A percentile compares a stretch with the other conserved stretches of the same genome.
phyloP scores from a whole-genome alignment of 208 protist genomes.

The Vickermania ingenoplastis region DNA sequence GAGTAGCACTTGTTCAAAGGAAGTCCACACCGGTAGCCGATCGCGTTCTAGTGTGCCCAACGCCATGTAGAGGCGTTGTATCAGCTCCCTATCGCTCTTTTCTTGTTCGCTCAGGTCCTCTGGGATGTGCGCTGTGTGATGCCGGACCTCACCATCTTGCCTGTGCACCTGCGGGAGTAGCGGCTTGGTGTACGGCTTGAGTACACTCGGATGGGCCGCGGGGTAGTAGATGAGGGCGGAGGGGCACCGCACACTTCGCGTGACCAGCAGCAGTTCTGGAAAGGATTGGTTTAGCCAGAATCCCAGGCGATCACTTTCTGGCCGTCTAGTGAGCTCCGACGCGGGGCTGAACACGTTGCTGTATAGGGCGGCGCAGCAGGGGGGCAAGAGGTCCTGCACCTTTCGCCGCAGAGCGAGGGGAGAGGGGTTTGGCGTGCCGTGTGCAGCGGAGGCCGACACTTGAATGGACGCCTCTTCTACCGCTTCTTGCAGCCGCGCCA shows the following conservation, averaged over 20 bases:
- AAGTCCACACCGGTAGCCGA: not conserved
- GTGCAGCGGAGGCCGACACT: not conserved
- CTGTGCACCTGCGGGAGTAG: not conserved
- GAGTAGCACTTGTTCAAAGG: not conserved
- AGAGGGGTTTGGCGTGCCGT: slow-evolving; percentile 8
- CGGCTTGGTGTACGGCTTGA: not conserved
- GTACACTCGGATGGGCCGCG: not conserved
- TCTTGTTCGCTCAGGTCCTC: too few relatives aligned
- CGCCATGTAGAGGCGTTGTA: not conserved
- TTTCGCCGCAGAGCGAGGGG: slow-evolving; percentile 9
- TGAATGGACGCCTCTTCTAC: slow-evolving; percentile 8
- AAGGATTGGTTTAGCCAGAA: slow-evolving; percentile 8
- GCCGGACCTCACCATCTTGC: too few relatives aligned
- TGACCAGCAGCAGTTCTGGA: not conserved
- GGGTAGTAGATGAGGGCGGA: not conserved
- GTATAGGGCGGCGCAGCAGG: slow-evolving; percentile 15
- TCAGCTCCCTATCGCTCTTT: not conserved
- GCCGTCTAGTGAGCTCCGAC: slow-evolving; percentile 55
- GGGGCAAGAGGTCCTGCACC: slow-evolving; percentile 26
- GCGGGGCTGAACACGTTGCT: slow-evolving; percentile 9
- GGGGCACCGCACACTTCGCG: not conserved
- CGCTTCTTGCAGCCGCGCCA: slow-evolving; percentile 12
- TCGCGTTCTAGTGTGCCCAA: not conserved
- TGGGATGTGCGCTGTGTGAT: too few relatives aligned
- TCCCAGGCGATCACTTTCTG: slow-evolving; percentile 28